phyloP scores from a whole-genome alignment of 2,329 filamentous ascomycete species.

The Fusarium clavum region DNA sequence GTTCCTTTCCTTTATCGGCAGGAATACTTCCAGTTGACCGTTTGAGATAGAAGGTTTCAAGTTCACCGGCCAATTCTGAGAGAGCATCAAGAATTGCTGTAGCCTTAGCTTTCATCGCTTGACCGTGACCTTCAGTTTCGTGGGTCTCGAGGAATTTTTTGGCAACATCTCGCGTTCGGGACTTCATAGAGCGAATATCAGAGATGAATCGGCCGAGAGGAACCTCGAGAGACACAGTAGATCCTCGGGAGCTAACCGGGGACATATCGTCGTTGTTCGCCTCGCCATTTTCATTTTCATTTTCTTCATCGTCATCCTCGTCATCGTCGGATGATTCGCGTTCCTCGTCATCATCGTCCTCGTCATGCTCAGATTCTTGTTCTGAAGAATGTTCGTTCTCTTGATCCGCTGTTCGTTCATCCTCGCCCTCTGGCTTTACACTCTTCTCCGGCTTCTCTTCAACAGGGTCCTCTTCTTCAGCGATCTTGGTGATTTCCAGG shows the following conservation, averaged over 20 bases:
- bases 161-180: conserved; percentile 80
- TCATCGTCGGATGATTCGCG: conserved; percentile 56
- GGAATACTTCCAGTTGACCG: conserved; percentile 60
- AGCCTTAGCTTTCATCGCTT: conserved; percentile 82
- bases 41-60: conserved; percentile 76
- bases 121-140: conserved; percentile 78
- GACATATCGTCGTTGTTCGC: conserved; percentile 70
- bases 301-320: conserved; percentile 66
- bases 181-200: conserved; percentile 65
- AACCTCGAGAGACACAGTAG: conserved; percentile 72
- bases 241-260: conserved; percentile 72
- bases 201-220: conserved; percentile 62
- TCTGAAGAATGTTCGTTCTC: conserved; percentile 48
- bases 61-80: conserved; percentile 75
- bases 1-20: conserved; percentile 65
- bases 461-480: conserved; percentile 59
- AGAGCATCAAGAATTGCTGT: conserved; percentile 79
- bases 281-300: conserved; percentile 63
- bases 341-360: conserved; percentile 49
- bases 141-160: conserved; percentile 87
- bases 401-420: conserved; percentile 48
- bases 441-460: conserved; percentile 32
- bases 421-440: conserved; percentile 34
- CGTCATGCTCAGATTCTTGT: conserved; percentile 46
- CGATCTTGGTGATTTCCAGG: conserved; percentile 86